A percentile compares a stretch with the other conserved stretches of the same genome.
Evolutionary conservation across 1,139 yeast genomes (phyloP).

Genomic region (Yamadazyma atlantica): DNA sequence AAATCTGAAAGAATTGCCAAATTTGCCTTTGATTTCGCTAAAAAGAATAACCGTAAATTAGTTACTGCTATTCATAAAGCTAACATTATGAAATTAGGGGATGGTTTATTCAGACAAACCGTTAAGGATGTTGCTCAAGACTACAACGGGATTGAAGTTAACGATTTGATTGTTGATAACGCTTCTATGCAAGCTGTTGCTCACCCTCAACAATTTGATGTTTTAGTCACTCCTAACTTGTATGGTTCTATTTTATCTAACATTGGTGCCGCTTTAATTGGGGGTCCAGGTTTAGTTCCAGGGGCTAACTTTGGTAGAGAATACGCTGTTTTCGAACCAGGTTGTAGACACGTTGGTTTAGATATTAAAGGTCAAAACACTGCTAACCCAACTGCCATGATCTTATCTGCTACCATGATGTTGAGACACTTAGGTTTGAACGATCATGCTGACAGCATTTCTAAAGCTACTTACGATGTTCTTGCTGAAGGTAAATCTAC

Average conservation of each 20-base stretch:
- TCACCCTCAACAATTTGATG: constrained; percentile 96
- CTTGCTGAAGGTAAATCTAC: constrained; percentile 80
- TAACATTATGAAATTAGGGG: constrained; percentile 98
- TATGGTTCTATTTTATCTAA: constrained; percentile 97
- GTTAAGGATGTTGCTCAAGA: constrained; percentile 88
- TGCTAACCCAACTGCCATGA: constrained; percentile 98
- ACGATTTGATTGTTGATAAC: constrained; percentile 96
- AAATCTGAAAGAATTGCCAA: constrained; percentile 97
- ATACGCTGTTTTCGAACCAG: constrained; percentile 98
- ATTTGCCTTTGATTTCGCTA: constrained; percentile 95
- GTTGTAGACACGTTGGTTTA: constrained; percentile 98
- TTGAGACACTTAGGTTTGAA: constrained; percentile 93
- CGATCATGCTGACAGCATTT: constrained; percentile 78
- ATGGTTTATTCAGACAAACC: constrained; percentile 95
- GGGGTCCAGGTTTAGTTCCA: constrained; percentile 98
- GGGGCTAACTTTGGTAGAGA: constrained; percentile 99
- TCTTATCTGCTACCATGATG: constrained; percentile 85
- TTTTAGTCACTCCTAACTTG: constrained; percentile 95
- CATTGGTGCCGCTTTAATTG: constrained; percentile 97
- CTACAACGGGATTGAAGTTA: constrained; percentile 81
- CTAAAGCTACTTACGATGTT: constrained; percentile 85
- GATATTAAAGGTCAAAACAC: constrained; percentile 92
- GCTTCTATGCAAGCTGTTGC: constrained; percentile 99
- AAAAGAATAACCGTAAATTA: constrained; percentile 84
- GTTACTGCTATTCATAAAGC: constrained; percentile 99